Percentiles rank a stretch among this genome's conserved stretches.
These are phyloP conservation scores for Corymbia citriodora DNA, from an alignment of 441 rosid genomes.

Conservation along the genomic window DNA sequence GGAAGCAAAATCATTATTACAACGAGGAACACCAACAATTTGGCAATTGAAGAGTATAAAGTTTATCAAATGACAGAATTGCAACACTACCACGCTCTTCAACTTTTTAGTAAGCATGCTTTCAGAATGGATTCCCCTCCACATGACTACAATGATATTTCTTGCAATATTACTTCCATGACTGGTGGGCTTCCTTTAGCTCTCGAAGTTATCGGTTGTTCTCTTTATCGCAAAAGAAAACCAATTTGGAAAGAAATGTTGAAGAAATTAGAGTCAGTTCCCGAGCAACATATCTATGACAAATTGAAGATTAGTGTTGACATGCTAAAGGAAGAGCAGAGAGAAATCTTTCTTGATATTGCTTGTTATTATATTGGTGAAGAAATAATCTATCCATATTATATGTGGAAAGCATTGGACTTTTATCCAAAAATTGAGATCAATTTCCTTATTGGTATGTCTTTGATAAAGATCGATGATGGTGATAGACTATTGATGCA, in stretches of 20 bases:
- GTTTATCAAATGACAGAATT: not conserved
- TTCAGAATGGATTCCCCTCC: not conserved
- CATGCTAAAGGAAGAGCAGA: not conserved
- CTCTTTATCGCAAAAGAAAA: not conserved
- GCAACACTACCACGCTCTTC: not conserved
- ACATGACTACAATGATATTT: not conserved
- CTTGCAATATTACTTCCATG: not conserved
- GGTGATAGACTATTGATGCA: not conserved
- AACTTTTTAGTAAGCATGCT: not conserved
- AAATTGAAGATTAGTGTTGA: not conserved
- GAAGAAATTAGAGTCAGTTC: not conserved
- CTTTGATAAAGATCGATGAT: accelerated
- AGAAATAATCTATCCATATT: not conserved
- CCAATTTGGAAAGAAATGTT: not conserved
- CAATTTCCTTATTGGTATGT: accelerated
- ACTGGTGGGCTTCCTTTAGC: not conserved
- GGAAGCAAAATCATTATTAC: not conserved
- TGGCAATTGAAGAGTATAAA: accelerated
- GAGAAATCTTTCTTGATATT: not conserved
- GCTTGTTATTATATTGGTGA: not conserved
- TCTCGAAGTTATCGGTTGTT: not conserved
- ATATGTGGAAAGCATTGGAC: not conserved
- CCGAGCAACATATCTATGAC: accelerated
- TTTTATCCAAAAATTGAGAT: not conserved
- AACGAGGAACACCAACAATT: accelerated